Base-by-base conservation (phyloP, 1,284 basidiomycete species). In the Psilocybe mexicana region DNA sequence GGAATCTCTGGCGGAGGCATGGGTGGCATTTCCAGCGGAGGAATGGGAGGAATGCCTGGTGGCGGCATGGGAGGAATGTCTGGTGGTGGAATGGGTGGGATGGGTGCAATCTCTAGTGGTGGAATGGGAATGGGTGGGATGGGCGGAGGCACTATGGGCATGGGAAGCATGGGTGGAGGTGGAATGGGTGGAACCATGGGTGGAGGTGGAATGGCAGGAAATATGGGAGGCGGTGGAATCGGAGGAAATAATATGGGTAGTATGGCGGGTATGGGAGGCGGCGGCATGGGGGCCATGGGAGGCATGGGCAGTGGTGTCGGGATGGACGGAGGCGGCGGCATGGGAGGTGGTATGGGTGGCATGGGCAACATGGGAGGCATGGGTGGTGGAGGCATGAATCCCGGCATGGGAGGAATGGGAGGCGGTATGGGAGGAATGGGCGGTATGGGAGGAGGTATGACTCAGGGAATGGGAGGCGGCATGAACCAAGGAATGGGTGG, bases 391-490 rank as follows among this genome's bases (percentile, higher is more conserved):
- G 65, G 65, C 36, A 65, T 66, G 50, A 61, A 62, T 12, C 58
- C 56, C 54, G 60, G 62, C 3, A 58, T 55, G 23, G 65, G 60
- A 28, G 57, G 46, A 33, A 61, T 62, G 62, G 63, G 62, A 28
- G 63, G 63, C 5, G 70, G 70, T 33, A 58, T 55, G 23, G 65
- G 60, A 28, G 57, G 46, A 33, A 61, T 62, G 62, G 63, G 62
- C 30, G 63, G 63, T 3, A 18, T 18, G 18, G 18, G 18, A 18
- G 70, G 70, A 6, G 62, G 30, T 14, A 69, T 69, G 61, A 64
- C 64, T 14, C 64, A 61, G 14, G 66, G 69, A 23, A 71, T 72
- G 69, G 60, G 66, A 50, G 56, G 61, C 45, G 43, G 43, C 23
- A 44, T 44, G 43, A 44, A 44, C 18, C 25, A 62, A 33, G 65